These are phyloP conservation scores for Exophiala spinifera DNA, from an alignment of 2,329 filamentous ascomycete genomes.

Conservation along the genomic window DNA sequence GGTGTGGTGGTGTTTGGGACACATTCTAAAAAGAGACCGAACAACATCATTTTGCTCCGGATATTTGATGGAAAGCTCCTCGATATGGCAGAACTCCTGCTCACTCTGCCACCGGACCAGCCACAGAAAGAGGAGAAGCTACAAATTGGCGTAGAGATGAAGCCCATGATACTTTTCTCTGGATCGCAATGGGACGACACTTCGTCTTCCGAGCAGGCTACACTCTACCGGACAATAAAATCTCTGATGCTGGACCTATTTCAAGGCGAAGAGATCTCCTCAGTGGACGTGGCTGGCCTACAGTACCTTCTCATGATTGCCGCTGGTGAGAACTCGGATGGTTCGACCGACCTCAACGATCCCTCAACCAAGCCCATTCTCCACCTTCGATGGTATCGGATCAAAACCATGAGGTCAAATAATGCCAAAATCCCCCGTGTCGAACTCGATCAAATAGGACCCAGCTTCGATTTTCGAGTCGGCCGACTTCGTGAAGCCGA, in stretches of 20 bases:
- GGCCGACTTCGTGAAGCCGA: constrained; percentile 79
- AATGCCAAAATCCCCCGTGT: constrained; percentile 85
- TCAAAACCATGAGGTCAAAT: constrained; percentile 73
- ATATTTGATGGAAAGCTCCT: constrained; percentile 83
- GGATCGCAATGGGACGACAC: constrained; percentile 84
- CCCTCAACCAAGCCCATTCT: constrained; percentile 45
- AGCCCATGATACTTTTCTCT: constrained; percentile 88
- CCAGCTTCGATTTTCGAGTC: constrained; percentile 85
- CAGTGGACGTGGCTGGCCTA: constrained; percentile 90
- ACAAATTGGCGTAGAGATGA: constrained; percentile 69
- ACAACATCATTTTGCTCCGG: constrained; percentile 77
- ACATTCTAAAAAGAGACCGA: constrained; percentile 91
- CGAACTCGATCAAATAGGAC: constrained; percentile 93
- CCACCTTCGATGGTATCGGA: constrained; percentile 75
- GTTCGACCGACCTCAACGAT: constrained; percentile 28
- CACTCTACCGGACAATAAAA: constrained; percentile 82
- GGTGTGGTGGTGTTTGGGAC: constrained; percentile 79
- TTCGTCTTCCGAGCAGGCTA: constrained; percentile 49
- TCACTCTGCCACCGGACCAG: constrained; percentile 63
- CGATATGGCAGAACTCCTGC: constrained; percentile 89
- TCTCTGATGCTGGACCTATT: constrained; percentile 88
- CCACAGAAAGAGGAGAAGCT: constrained; percentile 64
- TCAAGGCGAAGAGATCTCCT: constrained; percentile 72
- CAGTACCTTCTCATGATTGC: constrained; percentile 84
- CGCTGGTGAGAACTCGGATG: constrained; percentile 61